Percentiles rank a stretch among this genome's conserved stretches.
phyloP scores from a whole-genome alignment of 768 basidiomycete genomes.

The Infundibulicybe gibba region DNA sequence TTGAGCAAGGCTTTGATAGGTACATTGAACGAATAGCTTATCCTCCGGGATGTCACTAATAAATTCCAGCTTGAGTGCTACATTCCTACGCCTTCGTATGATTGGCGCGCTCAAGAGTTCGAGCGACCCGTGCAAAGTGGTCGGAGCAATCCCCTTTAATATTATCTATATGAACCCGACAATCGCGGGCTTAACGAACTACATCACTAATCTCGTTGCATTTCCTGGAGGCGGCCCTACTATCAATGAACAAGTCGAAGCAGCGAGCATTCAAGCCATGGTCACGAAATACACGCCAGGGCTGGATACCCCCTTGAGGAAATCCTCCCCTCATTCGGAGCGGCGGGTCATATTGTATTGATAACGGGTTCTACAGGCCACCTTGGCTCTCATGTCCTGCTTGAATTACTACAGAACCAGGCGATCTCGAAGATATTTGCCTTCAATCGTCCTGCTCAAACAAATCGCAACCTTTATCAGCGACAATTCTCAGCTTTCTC shows the following conservation, averaged over 20 bases:
- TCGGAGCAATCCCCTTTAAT: not conserved
- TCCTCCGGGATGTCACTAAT: no score
- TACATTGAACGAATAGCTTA: not conserved
- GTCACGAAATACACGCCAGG: not conserved
- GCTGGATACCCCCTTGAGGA: no score
- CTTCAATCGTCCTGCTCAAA: constrained; percentile 17
- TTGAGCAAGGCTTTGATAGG: constrained; percentile 34
- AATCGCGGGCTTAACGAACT: not conserved
- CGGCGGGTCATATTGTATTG: constrained; percentile 5
- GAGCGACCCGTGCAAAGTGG: not conserved
- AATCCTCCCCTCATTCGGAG: no score
- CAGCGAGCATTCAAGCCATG: constrained; percentile 4
- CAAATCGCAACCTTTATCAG: not conserved
- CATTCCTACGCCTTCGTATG: constrained; percentile 16
- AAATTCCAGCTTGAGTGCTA: constrained; percentile 20
- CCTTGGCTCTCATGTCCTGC: constrained; percentile 19
- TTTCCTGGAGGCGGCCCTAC: not conserved
- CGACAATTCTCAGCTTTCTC: not conserved
- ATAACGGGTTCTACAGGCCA: constrained; percentile 25
- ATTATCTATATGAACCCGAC: not conserved
- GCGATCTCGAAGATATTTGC: constrained; percentile 38
- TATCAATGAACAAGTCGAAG: not conserved
- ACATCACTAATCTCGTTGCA: not conserved
- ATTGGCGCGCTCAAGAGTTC: not conserved
- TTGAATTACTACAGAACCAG: constrained; percentile 19